These are phyloP conservation scores for Ormosia semicastrata DNA, from an alignment of 306 rosid genomes.

Conservation along the genomic window DNA sequence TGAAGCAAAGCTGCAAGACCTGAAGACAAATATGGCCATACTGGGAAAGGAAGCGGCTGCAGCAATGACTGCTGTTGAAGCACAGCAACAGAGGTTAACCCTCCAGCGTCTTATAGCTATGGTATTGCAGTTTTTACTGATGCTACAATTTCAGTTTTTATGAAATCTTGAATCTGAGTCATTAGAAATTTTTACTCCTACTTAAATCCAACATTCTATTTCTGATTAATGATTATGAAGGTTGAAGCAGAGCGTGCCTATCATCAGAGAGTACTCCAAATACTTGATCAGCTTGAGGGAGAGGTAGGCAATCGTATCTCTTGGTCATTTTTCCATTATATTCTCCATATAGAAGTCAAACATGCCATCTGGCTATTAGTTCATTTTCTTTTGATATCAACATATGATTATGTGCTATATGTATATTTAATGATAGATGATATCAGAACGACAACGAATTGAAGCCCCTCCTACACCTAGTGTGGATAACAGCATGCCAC, in stretches of 20 bases:
- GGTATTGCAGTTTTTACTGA: conserved; percentile 49
- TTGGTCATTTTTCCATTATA: conserved; percentile 4
- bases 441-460: conserved; percentile 82
- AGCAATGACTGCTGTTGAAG: conserved; percentile 98
- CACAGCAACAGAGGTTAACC: conserved; percentile 94
- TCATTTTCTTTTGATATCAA: conserved; percentile 21
- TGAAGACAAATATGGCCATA: conserved; percentile 81
- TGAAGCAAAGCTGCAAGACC: conserved; percentile 81
- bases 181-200: not conserved
- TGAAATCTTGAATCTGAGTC: conserved; percentile 5
- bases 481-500: conserved; percentile 66
- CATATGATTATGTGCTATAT: conserved; percentile 20
- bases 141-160: not conserved
- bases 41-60: conserved; percentile 98
- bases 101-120: conserved; percentile 93
- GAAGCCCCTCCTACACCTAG: conserved; percentile 85
- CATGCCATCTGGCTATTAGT: conserved; percentile 8
- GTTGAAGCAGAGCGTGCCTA: conserved; percentile 90
- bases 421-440: conserved; percentile 59
- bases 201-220: conserved; percentile 16
- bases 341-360: not conserved
- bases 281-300: conserved; percentile 93
- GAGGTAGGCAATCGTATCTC: conserved; percentile 51
- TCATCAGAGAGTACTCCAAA: conserved; percentile 84
- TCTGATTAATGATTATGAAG: conserved; percentile 42